phyloP scores from a whole-genome alignment of 352 stramenopile species.

The Phytophthora aleatoria region DNA sequence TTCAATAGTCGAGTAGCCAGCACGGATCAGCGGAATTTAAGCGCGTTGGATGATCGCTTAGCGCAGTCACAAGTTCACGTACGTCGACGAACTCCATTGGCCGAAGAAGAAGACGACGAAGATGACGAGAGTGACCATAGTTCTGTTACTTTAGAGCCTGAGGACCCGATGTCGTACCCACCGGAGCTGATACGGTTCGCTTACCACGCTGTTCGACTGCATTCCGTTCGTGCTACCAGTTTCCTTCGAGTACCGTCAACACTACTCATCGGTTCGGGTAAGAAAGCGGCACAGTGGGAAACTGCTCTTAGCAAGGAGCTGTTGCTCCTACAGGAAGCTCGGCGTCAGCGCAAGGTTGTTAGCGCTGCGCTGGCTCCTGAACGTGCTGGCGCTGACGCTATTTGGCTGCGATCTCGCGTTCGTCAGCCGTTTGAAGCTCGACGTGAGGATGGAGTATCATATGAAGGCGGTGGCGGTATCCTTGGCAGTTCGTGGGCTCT shows the following conservation, averaged over 20 bases:
- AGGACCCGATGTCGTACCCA: slow-evolving; percentile 27
- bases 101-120: background rate
- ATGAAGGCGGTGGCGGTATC: slow-evolving; percentile 15
- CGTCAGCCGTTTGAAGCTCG: slow-evolving; percentile 32
- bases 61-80: slow-evolving; percentile 29
- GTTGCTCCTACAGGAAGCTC: slow-evolving; percentile 55
- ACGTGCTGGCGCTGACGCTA: slow-evolving; percentile 29
- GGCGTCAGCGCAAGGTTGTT: slow-evolving; percentile 45
- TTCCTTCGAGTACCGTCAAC: slow-evolving; percentile 60
- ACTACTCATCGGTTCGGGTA: slow-evolving; percentile 31
- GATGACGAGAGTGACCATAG: slow-evolving; percentile 23
- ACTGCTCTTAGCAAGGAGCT: slow-evolving; percentile 65
- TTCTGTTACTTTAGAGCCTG: background rate
- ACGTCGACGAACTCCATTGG: slow-evolving; percentile 9
- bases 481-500: slow-evolving; percentile 35
- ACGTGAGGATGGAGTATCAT: slow-evolving; percentile 33
- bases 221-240: slow-evolving; percentile 63
- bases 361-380: slow-evolving; percentile 27
- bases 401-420: slow-evolving; percentile 42
- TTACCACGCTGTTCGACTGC: slow-evolving; percentile 57
- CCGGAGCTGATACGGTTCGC: slow-evolving; percentile 57
- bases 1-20: slow-evolving; percentile 11
- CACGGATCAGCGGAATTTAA: slow-evolving; percentile 34
- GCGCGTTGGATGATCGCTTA: slow-evolving; percentile 38
- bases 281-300: slow-evolving; percentile 34